Evolutionary conservation across 1,284 basidiomycete species (phyloP), one percentile per base, ranked within the genome.

Genomic region (Meripilus lineatus): DNA sequence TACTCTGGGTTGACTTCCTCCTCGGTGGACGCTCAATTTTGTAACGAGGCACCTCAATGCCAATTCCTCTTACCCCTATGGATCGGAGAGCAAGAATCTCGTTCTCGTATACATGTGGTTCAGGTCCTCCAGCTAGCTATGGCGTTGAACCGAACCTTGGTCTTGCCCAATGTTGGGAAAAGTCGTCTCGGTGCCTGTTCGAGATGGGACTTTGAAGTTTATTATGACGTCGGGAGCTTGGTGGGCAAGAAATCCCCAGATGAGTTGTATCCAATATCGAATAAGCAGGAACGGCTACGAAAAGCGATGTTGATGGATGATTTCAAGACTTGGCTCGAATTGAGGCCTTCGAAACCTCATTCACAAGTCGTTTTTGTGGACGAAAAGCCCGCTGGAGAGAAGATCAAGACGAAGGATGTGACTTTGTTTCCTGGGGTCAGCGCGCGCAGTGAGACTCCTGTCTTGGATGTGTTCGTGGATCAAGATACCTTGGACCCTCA

Each of bases 131-230:
- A 57, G 10, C 66, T 79, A 5, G 70, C 75, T 0, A 52, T 54
- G 32, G 50, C 46, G 13, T 64, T 79, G 20, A 66, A 71, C 46
- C 67, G 75, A 2, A 76, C 70, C 3, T 62, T 79, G 17, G 71
- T 79, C 7, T 61, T 79, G 2, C 77, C 77, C 4, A 74, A 74
- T 40, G 73, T 75, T 1, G 72, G 70, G 5, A 70, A 69, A 42
- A 71, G 69, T 45, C 65, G 70, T 23, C 60, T 79, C 23, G 71
- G 74, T 2, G 60, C 62, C 1, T 79, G 75, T 57, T 64, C 63
- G 36, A 60, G 62, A 37, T 71, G 65, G 67, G 56, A 63, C 1
- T 70, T 77, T 39, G 61, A 57, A 5, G 56, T 57, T 0, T 78
- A 77, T 53, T 79, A 77, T 45, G 68, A 77, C 46, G 43, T 59